Evolutionary conservation across 345 rosid species (phyloP), one percentile per base, ranked within the genome.

Genomic region (Brassica nigra): DNA sequence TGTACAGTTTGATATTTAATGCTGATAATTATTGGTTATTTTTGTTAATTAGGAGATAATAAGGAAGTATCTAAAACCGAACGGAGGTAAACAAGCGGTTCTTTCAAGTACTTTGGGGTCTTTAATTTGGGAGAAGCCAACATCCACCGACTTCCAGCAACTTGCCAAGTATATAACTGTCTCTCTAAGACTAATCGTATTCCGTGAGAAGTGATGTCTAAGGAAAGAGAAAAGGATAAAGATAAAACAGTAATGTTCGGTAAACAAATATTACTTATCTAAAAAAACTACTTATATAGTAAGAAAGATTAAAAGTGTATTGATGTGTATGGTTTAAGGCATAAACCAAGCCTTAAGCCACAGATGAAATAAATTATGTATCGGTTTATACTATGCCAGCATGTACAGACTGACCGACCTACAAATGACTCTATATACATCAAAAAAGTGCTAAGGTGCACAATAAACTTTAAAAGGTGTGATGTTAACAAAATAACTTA

Each of bases 31-130:
- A 2, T 49, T 55, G 31, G 15, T 73, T 29, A 4, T 73, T 77
- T 71, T 30, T 73, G 8, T 5, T 62, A 62, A 28, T 62, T 85
- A 94, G 97, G 97, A 85, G 83, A 89, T 92, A 72, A 86, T 92
- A 39, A 84, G 70, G 54, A 90, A 87, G 70, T 92, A 92, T 78
- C 75, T 86, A 16, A 84, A 82, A 57, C 83, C 82, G 9, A 84
- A 90, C 59, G 79, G 83, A 69, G 86, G 86, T 80, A 87, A 87
- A 55, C 83, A 90, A 75, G 90, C 93, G 1, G 78, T 89, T 85
- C 90, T 90, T 82, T 90, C 97, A 52, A 90, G 97, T 88, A 77
- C 91, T 61, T 73, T 90, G 70, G 97, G 97, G 72, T 84, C 91
- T 62, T 78, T 94, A 69, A 88, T 95, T 8, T 92, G 97, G 98